Percentiles rank a stretch among this genome's conserved stretches.
Evolutionary conservation across 2,329 filamentous ascomycete species (phyloP).

Genomic region (Madurella fahalii): DNA sequence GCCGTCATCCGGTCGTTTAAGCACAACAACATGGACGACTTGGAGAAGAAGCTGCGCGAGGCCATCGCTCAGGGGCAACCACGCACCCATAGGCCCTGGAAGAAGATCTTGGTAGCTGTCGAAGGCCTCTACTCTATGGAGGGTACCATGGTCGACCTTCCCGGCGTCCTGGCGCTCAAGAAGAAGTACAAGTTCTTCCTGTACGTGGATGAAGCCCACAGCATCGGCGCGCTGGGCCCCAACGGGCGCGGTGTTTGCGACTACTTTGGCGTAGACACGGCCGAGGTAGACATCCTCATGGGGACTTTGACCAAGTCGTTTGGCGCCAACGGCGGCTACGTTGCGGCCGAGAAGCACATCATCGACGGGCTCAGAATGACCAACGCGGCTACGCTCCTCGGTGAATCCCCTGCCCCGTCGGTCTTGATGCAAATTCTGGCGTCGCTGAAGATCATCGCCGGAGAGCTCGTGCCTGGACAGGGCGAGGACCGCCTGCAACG

Average conservation of each 20-base stretch:
- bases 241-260: slow-evolving; percentile 90
- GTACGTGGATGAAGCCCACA: slow-evolving; percentile 95
- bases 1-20: slow-evolving; percentile 96
- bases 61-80: slow-evolving; percentile 95
- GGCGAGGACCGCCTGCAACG: slow-evolving; percentile 93
- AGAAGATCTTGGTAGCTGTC: slow-evolving; percentile 95
- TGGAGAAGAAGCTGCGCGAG: slow-evolving; percentile 83
- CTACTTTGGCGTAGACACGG: slow-evolving; percentile 87
- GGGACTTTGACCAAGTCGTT: slow-evolving; percentile 98
- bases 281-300: slow-evolving; percentile 93
- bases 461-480: slow-evolving; percentile 82
- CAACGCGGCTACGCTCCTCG: slow-evolving; percentile 82
- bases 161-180: slow-evolving; percentile 80
- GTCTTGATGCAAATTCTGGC: slow-evolving; percentile 88
- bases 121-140: slow-evolving; percentile 99
- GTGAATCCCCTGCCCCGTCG: slow-evolving; percentile 81
- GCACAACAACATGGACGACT: slow-evolving; percentile 89
- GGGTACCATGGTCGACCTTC: slow-evolving; percentile 97
- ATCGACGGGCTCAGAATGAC: slow-evolving; percentile 86
- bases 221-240: slow-evolving; percentile 86
- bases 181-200: slow-evolving; percentile 95
- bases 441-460: slow-evolving; percentile 82
- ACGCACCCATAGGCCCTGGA: slow-evolving; percentile 97
- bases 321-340: slow-evolving; percentile 93
- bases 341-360: slow-evolving; percentile 82